phyloP scores from a whole-genome alignment of 768 basidiomycete genomes.

The Psilocybe cubensis region DNA sequence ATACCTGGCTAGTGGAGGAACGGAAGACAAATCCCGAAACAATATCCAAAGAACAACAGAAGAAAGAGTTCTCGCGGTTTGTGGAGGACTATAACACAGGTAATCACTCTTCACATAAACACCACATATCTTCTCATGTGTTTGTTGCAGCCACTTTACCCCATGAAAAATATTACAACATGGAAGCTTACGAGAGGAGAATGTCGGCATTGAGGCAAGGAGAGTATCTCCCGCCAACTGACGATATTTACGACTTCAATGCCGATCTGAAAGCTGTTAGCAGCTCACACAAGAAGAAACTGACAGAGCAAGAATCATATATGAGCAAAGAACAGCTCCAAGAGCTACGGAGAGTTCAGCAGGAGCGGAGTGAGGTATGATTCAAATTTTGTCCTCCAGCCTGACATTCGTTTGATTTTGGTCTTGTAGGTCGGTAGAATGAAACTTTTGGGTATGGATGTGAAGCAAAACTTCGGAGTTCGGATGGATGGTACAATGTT shows the following conservation, averaged over 20 bases:
- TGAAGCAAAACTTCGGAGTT: conserved; percentile 84
- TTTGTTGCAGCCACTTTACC: conserved; percentile 75
- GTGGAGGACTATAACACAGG: conserved; percentile 87
- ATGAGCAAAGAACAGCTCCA: conserved; percentile 78
- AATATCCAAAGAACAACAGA: conserved; percentile 80
- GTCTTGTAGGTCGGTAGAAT: conserved; percentile 69
- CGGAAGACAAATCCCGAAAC: conserved; percentile 90
- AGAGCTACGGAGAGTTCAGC: conserved; percentile 83
- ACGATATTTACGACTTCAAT: conserved; percentile 79
- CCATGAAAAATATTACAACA: conserved; percentile 94
- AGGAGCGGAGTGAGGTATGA: conserved; percentile 80
- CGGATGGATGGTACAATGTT: conserved; percentile 72
- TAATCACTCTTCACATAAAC: conserved; percentile 24
- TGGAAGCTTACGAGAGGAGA: conserved; percentile 80
- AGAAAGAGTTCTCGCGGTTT: conserved; percentile 83
- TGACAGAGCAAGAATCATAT: conserved; percentile 71
- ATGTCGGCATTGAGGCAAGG: conserved; percentile 88
- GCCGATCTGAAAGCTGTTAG: conserved; percentile 83
- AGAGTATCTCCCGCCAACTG: conserved; percentile 72
- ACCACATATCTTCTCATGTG: not conserved
- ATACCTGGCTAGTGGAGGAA: conserved; percentile 93
- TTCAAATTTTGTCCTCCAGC: not conserved
- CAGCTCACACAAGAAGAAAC: conserved; percentile 70
- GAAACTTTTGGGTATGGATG: conserved; percentile 87
- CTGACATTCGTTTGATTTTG: too few relatives aligned